Base-by-base conservation (phyloP, 176 grass and related monocot genomes). In the maize (Zea mays) region DNA sequence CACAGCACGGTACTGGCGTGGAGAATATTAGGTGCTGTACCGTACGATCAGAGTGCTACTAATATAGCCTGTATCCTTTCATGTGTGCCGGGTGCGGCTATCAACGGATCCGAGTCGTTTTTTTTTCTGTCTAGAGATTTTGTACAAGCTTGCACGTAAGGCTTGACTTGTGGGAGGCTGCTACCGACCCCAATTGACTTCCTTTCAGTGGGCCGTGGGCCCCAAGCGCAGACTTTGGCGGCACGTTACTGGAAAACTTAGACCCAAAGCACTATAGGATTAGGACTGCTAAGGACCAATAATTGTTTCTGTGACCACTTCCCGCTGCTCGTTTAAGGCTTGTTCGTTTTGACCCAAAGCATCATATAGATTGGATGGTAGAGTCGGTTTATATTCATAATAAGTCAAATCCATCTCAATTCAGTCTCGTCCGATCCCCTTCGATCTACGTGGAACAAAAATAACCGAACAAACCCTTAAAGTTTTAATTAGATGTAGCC, bases 131-230 rank as follows among this genome's bases (percentile, higher is more conserved):
- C 27, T 27, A 27, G 27, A 27, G 35, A 55, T 37, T 39, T 72
- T 65, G 20, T 78, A 20, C 57, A 69, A 34, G 50, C 16, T 75
- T 21, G 84, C 71, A 75, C 54, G 34, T 76, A 12, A 85, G 6
- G 12, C 69, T 85, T 80, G 77, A 65, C 83, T 78, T 72, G 75
- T 37, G 40, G 47, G 27, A 39, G 49, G 49, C 63, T 27, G 35
- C 62, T 46, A 59, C 52, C 49, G 48, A 73, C 48, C 64, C 71
- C 38, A 34, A 74, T 82, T 56, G 80, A 74, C 71, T 57, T 82
- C 34, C 46, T 63, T n/a, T 14, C 46, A 34, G 59, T 64, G 69
- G 49, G 7, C 59, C 35, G 36, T 19, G 79, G 46, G 47, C 21
- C 80, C 70, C 35, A 66, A 17, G 9, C 10, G 46, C 46, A 72